Evolutionary conservation across 495 filamentous ascomycete genomes (phyloP).

Genomic region (Neurospora cerealis): DNA sequence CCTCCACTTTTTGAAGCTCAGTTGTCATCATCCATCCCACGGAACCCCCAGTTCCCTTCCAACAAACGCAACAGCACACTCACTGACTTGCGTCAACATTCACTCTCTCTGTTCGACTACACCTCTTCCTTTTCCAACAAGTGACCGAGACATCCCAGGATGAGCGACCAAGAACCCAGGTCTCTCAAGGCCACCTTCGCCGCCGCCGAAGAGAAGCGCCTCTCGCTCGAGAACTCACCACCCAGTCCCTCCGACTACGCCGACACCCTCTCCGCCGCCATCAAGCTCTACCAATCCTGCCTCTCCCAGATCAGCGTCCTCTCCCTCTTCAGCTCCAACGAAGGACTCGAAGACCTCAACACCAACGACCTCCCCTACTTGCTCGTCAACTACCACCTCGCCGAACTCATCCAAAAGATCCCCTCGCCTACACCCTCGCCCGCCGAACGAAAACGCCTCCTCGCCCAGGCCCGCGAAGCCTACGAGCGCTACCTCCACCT

Average conservation of each 20-base stretch:
- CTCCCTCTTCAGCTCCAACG: constrained; percentile 83
- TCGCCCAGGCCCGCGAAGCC: constrained; percentile 50
- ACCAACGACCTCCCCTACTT: constrained; percentile 72
- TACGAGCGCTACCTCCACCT: constrained; percentile 72
- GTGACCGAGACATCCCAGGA: not conserved
- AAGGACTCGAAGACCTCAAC: constrained; percentile 77
- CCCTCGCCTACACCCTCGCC: constrained; percentile 39
- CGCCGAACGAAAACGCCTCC: constrained; percentile 49
- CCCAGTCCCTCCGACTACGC: constrained; percentile 53
- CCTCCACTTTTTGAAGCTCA: not conserved
- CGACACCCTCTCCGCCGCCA: constrained; percentile 53
- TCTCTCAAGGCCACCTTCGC: constrained; percentile 36
- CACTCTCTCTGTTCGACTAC: not conserved
- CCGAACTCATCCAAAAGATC: constrained; percentile 26
- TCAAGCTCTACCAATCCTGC: constrained; percentile 64
- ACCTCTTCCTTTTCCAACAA: not conserved
- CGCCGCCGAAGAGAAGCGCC: constrained; percentile 44
- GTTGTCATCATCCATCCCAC: too few relatives aligned
- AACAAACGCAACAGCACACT: not conserved
- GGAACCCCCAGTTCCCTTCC: not conserved
- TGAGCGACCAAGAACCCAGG: constrained; percentile 24
- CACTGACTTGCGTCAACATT: not conserved
- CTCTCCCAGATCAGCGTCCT: constrained; percentile 55
- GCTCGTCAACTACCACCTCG: constrained; percentile 24
- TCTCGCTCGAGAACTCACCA: constrained; percentile 23